phyloP scores from a whole-genome alignment of 306 rosid genomes.

The Vigna nakashimae region DNA sequence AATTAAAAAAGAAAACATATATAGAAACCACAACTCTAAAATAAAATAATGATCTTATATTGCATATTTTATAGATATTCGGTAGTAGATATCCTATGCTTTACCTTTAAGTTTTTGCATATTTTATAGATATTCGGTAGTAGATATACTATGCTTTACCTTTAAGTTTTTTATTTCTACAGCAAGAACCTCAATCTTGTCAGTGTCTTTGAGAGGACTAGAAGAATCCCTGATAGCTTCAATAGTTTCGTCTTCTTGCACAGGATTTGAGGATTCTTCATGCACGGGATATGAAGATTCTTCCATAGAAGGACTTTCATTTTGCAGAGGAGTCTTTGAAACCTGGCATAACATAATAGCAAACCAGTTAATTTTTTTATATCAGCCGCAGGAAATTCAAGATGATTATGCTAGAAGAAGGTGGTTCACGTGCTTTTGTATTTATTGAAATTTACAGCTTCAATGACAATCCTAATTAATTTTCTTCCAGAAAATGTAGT shows the following conservation, averaged over 20 bases:
- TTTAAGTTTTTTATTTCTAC: conserved; percentile 64
- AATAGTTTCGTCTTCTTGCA: conserved; percentile 47
- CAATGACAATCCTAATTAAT: conserved; percentile 35
- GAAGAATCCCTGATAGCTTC: conserved; percentile 51
- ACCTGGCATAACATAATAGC: conserved; percentile 55
- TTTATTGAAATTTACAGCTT: conserved; percentile 28
- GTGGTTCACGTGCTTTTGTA: conserved; percentile 29
- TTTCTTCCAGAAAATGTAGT: conserved; percentile 18
- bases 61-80: no score
- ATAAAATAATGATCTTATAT: not conserved
- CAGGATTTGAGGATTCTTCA: conserved; percentile 53
- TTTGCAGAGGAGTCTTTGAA: conserved; percentile 51
- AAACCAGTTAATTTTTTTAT: conserved; percentile 48
- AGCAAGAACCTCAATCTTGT: conserved; percentile 57
- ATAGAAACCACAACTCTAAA: conserved; percentile 17
- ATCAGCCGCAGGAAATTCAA: conserved; percentile 38
- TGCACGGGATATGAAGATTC: conserved; percentile 45
- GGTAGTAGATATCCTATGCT: no score
- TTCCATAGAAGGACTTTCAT: conserved; percentile 46
- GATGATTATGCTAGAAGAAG: conserved; percentile 30
- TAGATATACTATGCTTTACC: conserved; percentile 53
- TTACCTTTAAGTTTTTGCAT: not conserved
- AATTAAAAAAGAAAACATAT: conserved; percentile 12
- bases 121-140: conserved; percentile 5
- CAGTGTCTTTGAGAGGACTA: conserved; percentile 51